A percentile compares a stretch with the other conserved stretches of the same genome.
phyloP scores from a whole-genome alignment of 1,139 yeast species.

The Geotrichum fermentans region DNA sequence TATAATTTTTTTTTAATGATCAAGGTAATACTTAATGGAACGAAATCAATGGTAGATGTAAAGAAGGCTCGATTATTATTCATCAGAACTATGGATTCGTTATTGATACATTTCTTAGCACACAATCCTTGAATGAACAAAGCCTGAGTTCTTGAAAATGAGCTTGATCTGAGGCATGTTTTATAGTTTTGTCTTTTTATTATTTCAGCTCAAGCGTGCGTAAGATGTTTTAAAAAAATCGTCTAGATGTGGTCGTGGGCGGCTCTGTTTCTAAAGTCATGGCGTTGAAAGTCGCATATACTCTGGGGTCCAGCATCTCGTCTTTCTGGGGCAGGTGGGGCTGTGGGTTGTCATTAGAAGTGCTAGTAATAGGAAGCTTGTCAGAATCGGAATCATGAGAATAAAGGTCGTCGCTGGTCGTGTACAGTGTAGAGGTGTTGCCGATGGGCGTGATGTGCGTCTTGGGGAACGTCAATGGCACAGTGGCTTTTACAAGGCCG shows the following conservation, averaged over 20 bases:
- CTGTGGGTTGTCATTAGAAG: not conserved
- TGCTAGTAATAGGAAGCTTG: not conserved
- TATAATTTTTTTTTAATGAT: not conserved
- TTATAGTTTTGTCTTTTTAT: too few relatives aligned
- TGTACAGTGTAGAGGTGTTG: conserved; percentile 7
- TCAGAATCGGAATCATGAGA: not conserved
- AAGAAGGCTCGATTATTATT: not conserved
- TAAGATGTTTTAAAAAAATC: conserved; percentile 5
- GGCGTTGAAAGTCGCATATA: conserved; percentile 17
- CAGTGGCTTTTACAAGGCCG: not conserved
- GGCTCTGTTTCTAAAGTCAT: conserved; percentile 16
- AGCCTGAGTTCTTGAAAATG: too few relatives aligned
- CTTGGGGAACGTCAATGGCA: not conserved
- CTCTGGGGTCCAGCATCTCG: conserved; percentile 16
- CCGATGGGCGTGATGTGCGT: conserved; percentile 9
- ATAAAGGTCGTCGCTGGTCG: conserved; percentile 3
- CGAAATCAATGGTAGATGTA: not conserved
- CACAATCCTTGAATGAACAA: too few relatives aligned
- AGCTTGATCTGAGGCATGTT: too few relatives aligned
- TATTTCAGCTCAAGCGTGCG: too few relatives aligned
- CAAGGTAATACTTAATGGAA: not conserved
- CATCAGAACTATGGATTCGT: too few relatives aligned
- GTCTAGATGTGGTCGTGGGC: not conserved
- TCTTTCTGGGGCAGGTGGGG: not conserved
- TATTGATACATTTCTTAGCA: too few relatives aligned